Evolutionary conservation across 441 rosid species (phyloP).

Genomic region (Melastoma candidum): DNA sequence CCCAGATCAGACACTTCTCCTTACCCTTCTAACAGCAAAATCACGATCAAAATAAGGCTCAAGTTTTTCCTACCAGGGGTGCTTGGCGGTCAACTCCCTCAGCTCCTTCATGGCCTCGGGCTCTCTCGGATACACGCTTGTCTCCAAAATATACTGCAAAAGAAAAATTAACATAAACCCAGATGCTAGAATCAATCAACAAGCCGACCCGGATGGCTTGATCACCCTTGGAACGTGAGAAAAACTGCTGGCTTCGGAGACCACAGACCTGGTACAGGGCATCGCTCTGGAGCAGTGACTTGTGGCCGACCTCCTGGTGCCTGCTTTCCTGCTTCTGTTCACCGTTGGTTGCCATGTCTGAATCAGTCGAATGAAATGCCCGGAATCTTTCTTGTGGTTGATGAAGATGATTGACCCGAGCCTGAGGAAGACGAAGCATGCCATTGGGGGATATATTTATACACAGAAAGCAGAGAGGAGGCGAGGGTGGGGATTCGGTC

Average conservation of each 20-base stretch:
- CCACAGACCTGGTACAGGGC: slow-evolving; percentile 72
- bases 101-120: slow-evolving; percentile 92
- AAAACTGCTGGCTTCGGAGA: background rate
- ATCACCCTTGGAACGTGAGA: background rate
- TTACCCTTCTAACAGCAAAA: too few species aligned
- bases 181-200: too few species aligned
- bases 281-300: slow-evolving; percentile 83
- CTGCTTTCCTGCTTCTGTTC: slow-evolving; percentile 37
- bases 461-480: too few species aligned
- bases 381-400: background rate
- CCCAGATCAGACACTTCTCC: background rate
- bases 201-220: too few species aligned
- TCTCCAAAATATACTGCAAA: slow-evolving; percentile 80
- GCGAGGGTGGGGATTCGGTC: slow-evolving; percentile 18
- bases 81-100: slow-evolving; percentile 80
- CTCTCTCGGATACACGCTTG: slow-evolving; percentile 95
- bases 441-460: slow-evolving; percentile 15
- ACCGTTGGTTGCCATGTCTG: slow-evolving; percentile 33
- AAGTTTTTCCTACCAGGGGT: slow-evolving; percentile 51
- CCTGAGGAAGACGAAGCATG: background rate
- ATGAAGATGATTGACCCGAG: slow-evolving; percentile 6
- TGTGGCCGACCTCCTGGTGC: slow-evolving; percentile 86
- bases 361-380: background rate
- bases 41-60: too few species aligned
- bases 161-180: background rate